Evolutionary conservation across 2,329 filamentous ascomycete genomes (phyloP).

Genomic region (Colletotrichum sojae): DNA sequence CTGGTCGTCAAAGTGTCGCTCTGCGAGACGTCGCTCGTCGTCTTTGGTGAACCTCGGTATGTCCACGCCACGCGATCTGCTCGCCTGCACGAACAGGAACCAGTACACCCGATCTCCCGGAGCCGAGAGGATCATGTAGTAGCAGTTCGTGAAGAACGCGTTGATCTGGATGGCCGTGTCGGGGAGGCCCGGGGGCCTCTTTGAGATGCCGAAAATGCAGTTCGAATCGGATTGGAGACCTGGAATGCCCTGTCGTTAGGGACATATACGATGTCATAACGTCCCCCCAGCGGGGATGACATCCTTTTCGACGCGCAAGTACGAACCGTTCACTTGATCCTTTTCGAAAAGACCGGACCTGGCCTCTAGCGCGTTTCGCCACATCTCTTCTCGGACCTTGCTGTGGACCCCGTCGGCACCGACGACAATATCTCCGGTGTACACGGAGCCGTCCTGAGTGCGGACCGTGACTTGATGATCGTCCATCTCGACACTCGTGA

Average conservation of each 20-base stretch:
- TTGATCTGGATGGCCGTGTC: background rate
- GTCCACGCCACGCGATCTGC: conserved; percentile 45
- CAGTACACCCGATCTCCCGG: conserved; percentile 47
- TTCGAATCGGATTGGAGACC: conserved; percentile 16
- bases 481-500: conserved; percentile 25
- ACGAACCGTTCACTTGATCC: background rate
- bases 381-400: conserved; percentile 49
- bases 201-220: conserved; percentile 56
- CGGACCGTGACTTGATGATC: conserved; percentile 45
- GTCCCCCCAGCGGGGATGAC: background rate
- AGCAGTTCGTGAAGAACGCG: conserved; percentile 42
- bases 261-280: background rate
- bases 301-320: background rate
- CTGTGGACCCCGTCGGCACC: conserved; percentile 59
- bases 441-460: conserved; percentile 47
- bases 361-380: conserved; percentile 41
- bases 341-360: background rate
- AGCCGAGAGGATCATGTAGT: conserved; percentile 47
- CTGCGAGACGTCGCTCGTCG: conserved; percentile 48
- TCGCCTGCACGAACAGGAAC: conserved; percentile 51
- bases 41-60: conserved; percentile 52
- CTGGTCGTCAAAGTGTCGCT: conserved; percentile 39
- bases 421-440: conserved; percentile 53
- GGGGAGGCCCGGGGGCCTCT: conserved; percentile 20
- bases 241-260: background rate